These are phyloP conservation scores for Circinella minor DNA, from an alignment of 371 early-diverging fungal species.

Conservation along the genomic window DNA sequence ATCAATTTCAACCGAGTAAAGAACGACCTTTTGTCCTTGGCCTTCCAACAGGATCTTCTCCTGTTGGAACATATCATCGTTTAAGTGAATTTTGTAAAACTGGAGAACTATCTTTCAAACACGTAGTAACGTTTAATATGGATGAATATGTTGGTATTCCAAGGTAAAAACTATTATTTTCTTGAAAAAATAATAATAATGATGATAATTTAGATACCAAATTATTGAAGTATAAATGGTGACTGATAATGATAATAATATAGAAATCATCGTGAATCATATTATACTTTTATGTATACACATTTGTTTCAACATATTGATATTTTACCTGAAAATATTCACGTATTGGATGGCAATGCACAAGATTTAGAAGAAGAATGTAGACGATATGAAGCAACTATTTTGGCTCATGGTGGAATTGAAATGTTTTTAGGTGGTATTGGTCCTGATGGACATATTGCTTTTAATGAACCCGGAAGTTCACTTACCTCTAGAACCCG, in stretches of 20 bases:
- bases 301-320: slow-evolving; percentile 86
- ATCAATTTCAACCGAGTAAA: slow-evolving; percentile 77
- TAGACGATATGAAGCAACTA: slow-evolving; percentile 78
- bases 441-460: slow-evolving; percentile 92
- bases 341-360: slow-evolving; percentile 87
- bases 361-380: slow-evolving; percentile 82
- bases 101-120: slow-evolving; percentile 65
- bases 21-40: slow-evolving; percentile 87
- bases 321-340: slow-evolving; percentile 77
- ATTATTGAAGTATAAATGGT: slow-evolving; percentile 31
- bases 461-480: slow-evolving; percentile 92
- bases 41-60: slow-evolving; percentile 88
- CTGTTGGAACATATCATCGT: slow-evolving; percentile 73
- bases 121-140: slow-evolving; percentile 79
- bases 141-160: slow-evolving; percentile 68
- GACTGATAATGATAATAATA: not conserved
- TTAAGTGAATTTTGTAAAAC: slow-evolving; percentile 65
- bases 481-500: slow-evolving; percentile 85
- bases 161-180: slow-evolving; percentile 16
- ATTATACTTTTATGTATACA: slow-evolving; percentile 90
- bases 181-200: no score
- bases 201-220: no score
- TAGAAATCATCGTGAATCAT: slow-evolving; percentile 79
- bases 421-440: slow-evolving; percentile 85
- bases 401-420: slow-evolving; percentile 79